Conservation (phyloP, 352 stramenopile genomes). For the Phytophthora pseudosyringae region DNA sequence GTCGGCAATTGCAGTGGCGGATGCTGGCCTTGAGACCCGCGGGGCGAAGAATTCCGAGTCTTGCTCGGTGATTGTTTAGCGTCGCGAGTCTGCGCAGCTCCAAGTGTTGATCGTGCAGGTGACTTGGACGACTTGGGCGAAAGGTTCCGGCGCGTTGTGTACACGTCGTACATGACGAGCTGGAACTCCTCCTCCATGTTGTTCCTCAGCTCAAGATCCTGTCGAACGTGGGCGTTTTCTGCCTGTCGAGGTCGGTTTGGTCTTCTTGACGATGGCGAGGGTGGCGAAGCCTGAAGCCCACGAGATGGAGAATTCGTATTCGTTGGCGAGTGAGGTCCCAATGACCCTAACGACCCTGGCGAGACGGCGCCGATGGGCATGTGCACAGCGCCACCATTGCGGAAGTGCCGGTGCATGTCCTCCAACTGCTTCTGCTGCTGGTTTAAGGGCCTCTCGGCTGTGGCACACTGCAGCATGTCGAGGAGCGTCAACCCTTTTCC, state of each 20-base stretch:
- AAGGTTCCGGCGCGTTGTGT: conserved; percentile 34
- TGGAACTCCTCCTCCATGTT: conserved; percentile 65
- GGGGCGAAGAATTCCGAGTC: background rate
- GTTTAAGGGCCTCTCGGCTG: conserved; percentile 12
- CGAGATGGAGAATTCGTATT: conserved; percentile 6
- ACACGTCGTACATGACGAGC: conserved; percentile 68
- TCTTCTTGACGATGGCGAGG: conserved; percentile 3
- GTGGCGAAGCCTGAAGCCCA: conserved; percentile 8
- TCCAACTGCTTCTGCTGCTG: conserved; percentile 53
- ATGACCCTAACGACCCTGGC: background rate
- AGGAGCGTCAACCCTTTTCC: conserved; percentile 29
- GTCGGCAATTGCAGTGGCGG: conserved; percentile 11
- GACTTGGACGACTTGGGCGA: conserved; percentile 9
- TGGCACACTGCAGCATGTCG: conserved; percentile 29
- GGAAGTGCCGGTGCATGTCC: conserved; percentile 63
- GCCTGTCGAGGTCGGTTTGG: background rate
- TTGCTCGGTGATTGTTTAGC: conserved; percentile 3
- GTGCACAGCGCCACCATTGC: conserved; percentile 59
- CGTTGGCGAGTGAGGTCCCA: background rate
- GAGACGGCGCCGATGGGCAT: conserved; percentile 38
- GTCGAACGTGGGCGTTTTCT: conserved; percentile 21
- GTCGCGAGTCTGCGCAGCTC: background rate
- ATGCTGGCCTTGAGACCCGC: background rate
- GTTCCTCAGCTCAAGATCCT: conserved; percentile 43
- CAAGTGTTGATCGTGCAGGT: background rate